phyloP scores from a whole-genome alignment of 2,329 filamentous ascomycete genomes.

The Fusarium decemcellulare region DNA sequence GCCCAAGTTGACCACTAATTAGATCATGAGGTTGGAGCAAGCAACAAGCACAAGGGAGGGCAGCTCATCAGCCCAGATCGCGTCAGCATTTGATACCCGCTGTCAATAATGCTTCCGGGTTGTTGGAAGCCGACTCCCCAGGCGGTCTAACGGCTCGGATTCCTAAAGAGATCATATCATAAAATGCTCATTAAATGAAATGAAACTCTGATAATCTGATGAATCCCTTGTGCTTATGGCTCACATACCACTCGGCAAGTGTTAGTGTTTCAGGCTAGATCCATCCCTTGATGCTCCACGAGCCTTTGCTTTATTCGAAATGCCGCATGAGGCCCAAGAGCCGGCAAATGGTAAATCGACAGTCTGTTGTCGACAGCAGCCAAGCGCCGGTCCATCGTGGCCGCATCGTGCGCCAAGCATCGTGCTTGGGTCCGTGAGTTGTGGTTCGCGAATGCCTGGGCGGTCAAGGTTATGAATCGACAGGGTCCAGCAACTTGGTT shows the following conservation, averaged over 20 bases:
- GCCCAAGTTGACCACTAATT: neutral
- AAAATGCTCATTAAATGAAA: too few species aligned
- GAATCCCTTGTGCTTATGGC: too few species aligned
- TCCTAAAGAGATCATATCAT: too few species aligned
- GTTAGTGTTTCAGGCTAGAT: too few species aligned
- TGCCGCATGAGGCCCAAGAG: slow-evolving; percentile 27
- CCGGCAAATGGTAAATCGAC: slow-evolving; percentile 5
- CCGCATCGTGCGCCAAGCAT: slow-evolving; percentile 24
- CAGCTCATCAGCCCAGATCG: slow-evolving; percentile 39
- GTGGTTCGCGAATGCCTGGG: slow-evolving; percentile 7
- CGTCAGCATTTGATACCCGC: slow-evolving; percentile 19
- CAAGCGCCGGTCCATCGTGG: slow-evolving; percentile 4
- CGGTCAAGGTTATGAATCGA: neutral
- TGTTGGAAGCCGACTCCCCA: neutral
- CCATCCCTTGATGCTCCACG: slow-evolving; percentile 15
- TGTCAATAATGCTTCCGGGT: slow-evolving; percentile 28
- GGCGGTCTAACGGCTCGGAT: too few species aligned
- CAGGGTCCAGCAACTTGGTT: slow-evolving; percentile 34
- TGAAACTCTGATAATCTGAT: too few species aligned
- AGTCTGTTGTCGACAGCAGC: slow-evolving; percentile 8
- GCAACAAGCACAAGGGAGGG: neutral
- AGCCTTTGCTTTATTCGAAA: slow-evolving; percentile 22
- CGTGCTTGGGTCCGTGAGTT: slow-evolving; percentile 8
- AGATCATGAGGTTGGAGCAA: slow-evolving; percentile 16
- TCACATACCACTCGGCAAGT: too few species aligned